These are phyloP conservation scores for Ceratocystiopsis minuta DNA, from an alignment of 2,329 filamentous ascomycete genomes.

Conservation along the genomic window DNA sequence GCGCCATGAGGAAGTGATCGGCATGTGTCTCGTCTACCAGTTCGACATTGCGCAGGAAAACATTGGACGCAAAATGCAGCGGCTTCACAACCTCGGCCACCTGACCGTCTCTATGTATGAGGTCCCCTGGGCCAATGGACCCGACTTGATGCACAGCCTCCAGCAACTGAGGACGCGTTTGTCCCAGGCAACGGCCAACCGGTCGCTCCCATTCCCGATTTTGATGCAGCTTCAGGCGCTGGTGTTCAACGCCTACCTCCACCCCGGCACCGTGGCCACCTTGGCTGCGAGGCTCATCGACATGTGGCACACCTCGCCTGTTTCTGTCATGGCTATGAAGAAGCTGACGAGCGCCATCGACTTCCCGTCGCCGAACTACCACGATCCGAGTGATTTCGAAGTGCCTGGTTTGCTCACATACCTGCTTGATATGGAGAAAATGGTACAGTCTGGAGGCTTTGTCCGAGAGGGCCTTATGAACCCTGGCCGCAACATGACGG, in stretches of 20 bases:
- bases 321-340: constrained; percentile 36
- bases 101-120: constrained; percentile 12
- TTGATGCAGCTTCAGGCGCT: constrained; percentile 47
- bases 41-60: constrained; percentile 14
- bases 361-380: constrained; percentile 31
- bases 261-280: constrained; percentile 30
- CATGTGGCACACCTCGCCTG: constrained; percentile 16
- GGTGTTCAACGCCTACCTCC: constrained; percentile 42
- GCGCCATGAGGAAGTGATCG: constrained; percentile 17
- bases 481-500: constrained; percentile 23
- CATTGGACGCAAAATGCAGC: constrained; percentile 15
- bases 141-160: not conserved
- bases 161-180: constrained; percentile 11
- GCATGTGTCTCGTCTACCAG: constrained; percentile 28
- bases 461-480: constrained; percentile 9
- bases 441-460: constrained; percentile 7
- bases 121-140: not conserved
- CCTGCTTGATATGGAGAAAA: constrained; percentile 23
- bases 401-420: constrained; percentile 21
- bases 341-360: constrained; percentile 33
- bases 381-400: constrained; percentile 23
- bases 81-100: constrained; percentile 12
- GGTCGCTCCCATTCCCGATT: constrained; percentile 29
- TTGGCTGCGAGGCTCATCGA: constrained; percentile 27
- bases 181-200: constrained; percentile 13